Evolutionary conservation across 306 rosid species (phyloP).

Genomic region (Vigna mungo): DNA sequence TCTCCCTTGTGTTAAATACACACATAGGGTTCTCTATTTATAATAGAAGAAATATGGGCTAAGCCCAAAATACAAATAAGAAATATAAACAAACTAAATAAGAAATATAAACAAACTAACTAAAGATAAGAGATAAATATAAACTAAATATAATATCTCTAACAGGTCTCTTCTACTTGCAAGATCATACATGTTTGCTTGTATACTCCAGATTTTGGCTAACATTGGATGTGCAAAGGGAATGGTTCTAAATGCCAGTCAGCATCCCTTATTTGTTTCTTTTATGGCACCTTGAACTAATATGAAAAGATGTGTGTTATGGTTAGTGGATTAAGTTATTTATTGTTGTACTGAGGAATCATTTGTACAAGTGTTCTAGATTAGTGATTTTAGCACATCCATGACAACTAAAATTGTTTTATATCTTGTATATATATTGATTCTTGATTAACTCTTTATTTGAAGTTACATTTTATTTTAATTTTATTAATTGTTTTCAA

Average conservation of each 20-base stretch:
- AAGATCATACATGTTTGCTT: too few species aligned
- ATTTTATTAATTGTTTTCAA: constrained; percentile 1
- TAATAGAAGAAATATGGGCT: too few species aligned
- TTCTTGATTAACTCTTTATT: not conserved
- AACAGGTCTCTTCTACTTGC: too few species aligned
- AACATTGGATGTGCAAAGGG: not conserved
- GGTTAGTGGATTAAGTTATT: not conserved
- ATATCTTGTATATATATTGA: not conserved
- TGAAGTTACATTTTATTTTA: not conserved
- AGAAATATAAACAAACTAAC: too few species aligned
- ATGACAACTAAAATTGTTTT: not conserved
- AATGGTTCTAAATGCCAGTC: not conserved
- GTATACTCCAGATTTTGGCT: too few species aligned
- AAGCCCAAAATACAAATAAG: too few species aligned
- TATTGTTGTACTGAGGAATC: not conserved
- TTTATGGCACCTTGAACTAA: not conserved
- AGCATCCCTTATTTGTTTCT: not conserved
- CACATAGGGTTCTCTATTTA: too few species aligned
- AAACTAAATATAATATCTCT: too few species aligned
- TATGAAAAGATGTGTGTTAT: not conserved
- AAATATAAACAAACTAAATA: too few species aligned
- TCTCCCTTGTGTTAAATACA: too few species aligned
- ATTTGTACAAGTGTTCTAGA: not conserved
- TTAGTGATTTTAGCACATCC: not conserved
- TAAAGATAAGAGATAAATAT: too few species aligned